phyloP scores from a whole-genome alignment of 2,329 filamentous ascomycete species.

The Talaromyces sp. region DNA sequence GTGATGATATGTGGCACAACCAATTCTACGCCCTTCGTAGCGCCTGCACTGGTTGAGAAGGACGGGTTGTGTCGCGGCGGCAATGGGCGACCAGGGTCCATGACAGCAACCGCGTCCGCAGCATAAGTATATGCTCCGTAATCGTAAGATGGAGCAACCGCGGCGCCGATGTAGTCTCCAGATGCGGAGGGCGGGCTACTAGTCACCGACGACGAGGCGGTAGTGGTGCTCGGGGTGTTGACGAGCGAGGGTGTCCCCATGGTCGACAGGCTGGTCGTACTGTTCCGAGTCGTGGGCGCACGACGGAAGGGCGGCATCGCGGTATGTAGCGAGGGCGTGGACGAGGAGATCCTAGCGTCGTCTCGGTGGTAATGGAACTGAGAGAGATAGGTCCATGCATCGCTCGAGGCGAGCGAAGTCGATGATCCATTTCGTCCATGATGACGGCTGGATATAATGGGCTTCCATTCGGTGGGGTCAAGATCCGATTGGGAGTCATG shows the following conservation, averaged over 20 bases:
- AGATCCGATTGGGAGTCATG: conserved; percentile 44
- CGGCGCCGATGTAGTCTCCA: conserved; percentile 28
- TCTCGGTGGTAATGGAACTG: conserved; percentile 38
- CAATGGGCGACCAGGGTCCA: conserved; percentile 29
- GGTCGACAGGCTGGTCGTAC: conserved; percentile 31
- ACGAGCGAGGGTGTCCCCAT: conserved; percentile 31
- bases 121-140: conserved; percentile 6
- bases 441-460: conserved; percentile 34
- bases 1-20: conserved; percentile 37
- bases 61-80: conserved; percentile 41
- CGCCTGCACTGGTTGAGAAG: conserved; percentile 31
- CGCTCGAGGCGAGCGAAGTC: conserved; percentile 29
- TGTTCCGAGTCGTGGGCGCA: conserved; percentile 22
- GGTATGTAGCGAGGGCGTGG: background rate
- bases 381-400: conserved; percentile 45
- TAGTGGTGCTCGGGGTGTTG: conserved; percentile 33
- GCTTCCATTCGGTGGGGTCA: conserved; percentile 51
- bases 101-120: background rate
- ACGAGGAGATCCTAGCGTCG: conserved; percentile 19
- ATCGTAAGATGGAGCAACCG: background rate
- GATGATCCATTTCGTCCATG: conserved; percentile 21
- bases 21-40: conserved; percentile 37
- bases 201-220: conserved; percentile 38
- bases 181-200: conserved; percentile 23
- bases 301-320: conserved; percentile 23